A percentile compares a stretch with the other conserved stretches of the same genome.
These are phyloP conservation scores for Corchorus olitorius DNA, from an alignment of 345 rosid species.

Conservation along the genomic window DNA sequence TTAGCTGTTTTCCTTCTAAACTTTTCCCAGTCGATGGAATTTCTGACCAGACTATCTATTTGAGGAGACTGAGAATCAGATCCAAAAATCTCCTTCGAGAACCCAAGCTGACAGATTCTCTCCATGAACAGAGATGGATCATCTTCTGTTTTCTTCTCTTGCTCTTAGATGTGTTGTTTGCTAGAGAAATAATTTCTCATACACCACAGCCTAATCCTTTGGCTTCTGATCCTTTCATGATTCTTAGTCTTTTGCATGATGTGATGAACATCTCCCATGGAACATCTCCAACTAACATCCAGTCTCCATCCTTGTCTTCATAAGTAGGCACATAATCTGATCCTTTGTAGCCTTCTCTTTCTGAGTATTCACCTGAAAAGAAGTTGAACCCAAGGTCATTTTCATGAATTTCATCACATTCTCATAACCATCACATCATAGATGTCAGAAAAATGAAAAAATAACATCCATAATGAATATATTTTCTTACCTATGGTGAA, in stretches of 20 bases:
- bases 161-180: conserved; percentile 20
- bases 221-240: conserved; percentile 86
- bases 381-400: neutral
- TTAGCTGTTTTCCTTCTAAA: conserved; percentile 18
- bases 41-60: conserved; percentile 4
- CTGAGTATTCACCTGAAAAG: conserved; percentile 56
- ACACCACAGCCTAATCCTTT: conserved; percentile 72
- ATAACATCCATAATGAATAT: neutral
- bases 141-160: conserved; percentile 3
- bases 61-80: conserved; percentile 28
- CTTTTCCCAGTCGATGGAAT: conserved; percentile 12
- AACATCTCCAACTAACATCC: conserved; percentile 92
- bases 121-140: conserved; percentile 3
- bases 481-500: conserved; percentile 51
- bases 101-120: conserved; percentile 43
- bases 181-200: conserved; percentile 24
- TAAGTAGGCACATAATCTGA: conserved; percentile 74
- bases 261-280: conserved; percentile 90
- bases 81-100: conserved; percentile 37
- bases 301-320: conserved; percentile 84
- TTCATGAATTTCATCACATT: neutral
- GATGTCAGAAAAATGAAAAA: neutral
- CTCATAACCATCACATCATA: conserved; percentile 5
- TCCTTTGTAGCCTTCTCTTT: conserved; percentile 77
- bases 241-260: conserved; percentile 80